Conservation (phyloP, 768 basidiomycete species). For the Xerocomellus dryophilus region DNA sequence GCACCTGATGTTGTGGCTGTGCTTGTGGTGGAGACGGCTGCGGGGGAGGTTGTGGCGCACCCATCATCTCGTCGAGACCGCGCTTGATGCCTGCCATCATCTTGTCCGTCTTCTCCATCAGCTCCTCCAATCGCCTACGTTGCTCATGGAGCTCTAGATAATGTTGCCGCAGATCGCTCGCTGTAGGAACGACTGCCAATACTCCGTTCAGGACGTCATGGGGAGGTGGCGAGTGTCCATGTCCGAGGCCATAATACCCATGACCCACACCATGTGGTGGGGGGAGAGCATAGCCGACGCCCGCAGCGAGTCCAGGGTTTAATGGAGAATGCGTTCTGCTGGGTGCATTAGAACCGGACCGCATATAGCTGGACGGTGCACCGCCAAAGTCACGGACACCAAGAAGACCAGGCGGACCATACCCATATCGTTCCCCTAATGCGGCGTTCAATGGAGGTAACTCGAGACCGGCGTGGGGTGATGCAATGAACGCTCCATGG, state of each 20-base stretch:
- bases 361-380: conserved; percentile 55
- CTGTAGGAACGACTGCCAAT: conserved; percentile 39
- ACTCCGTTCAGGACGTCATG: conserved; percentile 32
- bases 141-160: conserved; percentile 63
- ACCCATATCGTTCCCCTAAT: conserved; percentile 36
- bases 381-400: conserved; percentile 34
- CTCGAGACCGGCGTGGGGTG: conserved; percentile 51
- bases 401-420: conserved; percentile 35
- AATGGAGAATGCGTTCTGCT: conserved; percentile 73
- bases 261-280: conserved; percentile 36
- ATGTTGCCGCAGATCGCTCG: conserved; percentile 67
- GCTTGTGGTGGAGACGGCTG: conserved; percentile 19
- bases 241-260: conserved; percentile 38
- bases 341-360: conserved; percentile 63
- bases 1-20: conserved; percentile 26
- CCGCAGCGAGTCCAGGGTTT: conserved; percentile 43
- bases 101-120: conserved; percentile 72
- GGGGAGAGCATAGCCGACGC: conserved; percentile 42
- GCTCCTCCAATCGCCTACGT: conserved; percentile 63
- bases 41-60: conserved; percentile 24
- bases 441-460: conserved; percentile 56
- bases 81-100: conserved; percentile 70
- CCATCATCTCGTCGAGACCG: conserved; percentile 74
- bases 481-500: conserved; percentile 35
- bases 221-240: conserved; percentile 37